Base-by-base conservation (phyloP, 257 asterid species). In the Ocimum tenuiflorum region DNA sequence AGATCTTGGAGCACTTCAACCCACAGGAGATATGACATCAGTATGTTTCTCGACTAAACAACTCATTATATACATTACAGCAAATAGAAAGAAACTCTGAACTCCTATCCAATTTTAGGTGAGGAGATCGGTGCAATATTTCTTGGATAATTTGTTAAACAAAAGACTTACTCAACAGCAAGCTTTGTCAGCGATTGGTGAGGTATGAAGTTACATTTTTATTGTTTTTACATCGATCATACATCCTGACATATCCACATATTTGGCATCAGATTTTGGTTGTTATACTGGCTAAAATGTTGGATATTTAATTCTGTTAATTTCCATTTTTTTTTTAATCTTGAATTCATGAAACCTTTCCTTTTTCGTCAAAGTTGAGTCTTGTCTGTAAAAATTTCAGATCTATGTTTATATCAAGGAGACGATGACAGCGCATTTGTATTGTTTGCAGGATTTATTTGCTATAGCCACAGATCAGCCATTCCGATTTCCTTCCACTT, bases 391-490 rank as follows among this genome's bases (percentile, higher is more conserved):
- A n/a, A n/a, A n/a, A n/a, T n/a, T n/a, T 27, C 31, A 27, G 31
- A 27, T 27, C 3, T 27, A 27, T 27, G 31, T 27, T 27, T 27
- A 4, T 27, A n/a, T n/a, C n/a, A n/a, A n/a, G n/a, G n/a, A n/a
- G n/a, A n/a, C n/a, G n/a, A n/a, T n/a, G n/a, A n/a, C n/a, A 27
- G 31, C 4, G 31, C 2, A 1, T 27, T 27, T 7, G 29, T n/a
- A 9, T 54, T 59, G 50, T 20, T 65, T 79, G 82, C 87, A 89
- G 97, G 97, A 90, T 78, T 88, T 90, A 71, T 90, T 87, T 79
- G 95, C 97, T 53, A 85, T 90, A 75, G 96, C 95, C 31, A 69
- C 83, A 10, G 97, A 90, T 79, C 97, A 90, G 76, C 96, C 97
- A 8, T 90, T 90, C 73, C 80, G 96, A 2, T 87, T 90, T 53